Conservation (phyloP, 1,284 basidiomycete species). For the Puccinia triticina region DNA sequence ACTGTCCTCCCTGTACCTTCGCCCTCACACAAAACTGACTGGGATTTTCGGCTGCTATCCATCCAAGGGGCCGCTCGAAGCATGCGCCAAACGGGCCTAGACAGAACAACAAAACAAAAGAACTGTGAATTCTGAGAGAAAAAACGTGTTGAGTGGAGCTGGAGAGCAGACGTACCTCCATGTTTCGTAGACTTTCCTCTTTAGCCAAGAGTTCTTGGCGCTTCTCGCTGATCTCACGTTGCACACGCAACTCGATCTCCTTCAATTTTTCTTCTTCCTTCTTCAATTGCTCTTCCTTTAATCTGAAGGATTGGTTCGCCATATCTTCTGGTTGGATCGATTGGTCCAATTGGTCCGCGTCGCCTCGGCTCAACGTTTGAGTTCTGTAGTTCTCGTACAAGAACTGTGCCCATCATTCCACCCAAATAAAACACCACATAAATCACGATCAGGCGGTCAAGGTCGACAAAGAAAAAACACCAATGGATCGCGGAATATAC, state of each 20-base stretch:
- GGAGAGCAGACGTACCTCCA: constrained; percentile 43
- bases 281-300: constrained; percentile 98
- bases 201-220: constrained; percentile 78
- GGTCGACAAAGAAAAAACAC: constrained; percentile 53
- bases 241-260: constrained; percentile 96
- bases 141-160: too few species aligned
- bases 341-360: constrained; percentile 50
- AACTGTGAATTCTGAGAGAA: too few species aligned
- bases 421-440: neutral
- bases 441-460: neutral
- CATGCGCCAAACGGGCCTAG: constrained; percentile 49
- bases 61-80: constrained; percentile 27
- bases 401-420: neutral
- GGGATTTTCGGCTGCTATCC: neutral
- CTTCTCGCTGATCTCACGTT: constrained; percentile 98
- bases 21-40: too few species aligned
- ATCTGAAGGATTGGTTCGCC: constrained; percentile 89
- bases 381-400: constrained; percentile 90
- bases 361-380: constrained; percentile 92
- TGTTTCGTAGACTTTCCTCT: constrained; percentile 60
- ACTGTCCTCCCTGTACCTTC: too few species aligned
- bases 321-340: constrained; percentile 80
- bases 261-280: constrained; percentile 80
- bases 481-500: constrained; percentile 57
- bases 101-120: neutral